A percentile compares a stretch with the other conserved stretches of the same genome.
Evolutionary conservation across 176 grass and related monocot species (phyloP).

Genomic region (Oryza australiensis): DNA sequence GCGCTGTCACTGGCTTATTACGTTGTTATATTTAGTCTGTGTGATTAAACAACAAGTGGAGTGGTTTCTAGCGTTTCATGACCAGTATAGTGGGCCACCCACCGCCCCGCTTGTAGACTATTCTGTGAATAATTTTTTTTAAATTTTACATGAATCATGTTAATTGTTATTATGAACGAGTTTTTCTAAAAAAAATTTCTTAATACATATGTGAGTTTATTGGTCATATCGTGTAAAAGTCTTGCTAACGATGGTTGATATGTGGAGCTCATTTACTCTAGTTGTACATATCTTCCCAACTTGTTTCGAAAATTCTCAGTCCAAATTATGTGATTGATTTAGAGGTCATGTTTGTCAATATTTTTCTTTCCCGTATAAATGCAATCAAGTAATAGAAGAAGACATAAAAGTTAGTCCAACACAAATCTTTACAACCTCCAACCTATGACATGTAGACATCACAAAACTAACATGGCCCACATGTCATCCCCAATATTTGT

Average conservation of each 20-base stretch:
- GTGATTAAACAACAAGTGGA: no score
- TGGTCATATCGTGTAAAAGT: no score
- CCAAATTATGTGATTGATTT: neutral
- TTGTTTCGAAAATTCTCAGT: neutral
- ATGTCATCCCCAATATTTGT: neutral
- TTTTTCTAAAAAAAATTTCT: no score
- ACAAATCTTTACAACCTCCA: neutral
- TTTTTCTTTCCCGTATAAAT: neutral
- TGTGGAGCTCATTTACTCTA: rapidly evolving
- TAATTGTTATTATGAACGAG: no score
- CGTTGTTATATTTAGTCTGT: neutral
- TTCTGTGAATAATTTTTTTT: no score
- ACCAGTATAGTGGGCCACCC: no score
- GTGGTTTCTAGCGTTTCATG: no score
- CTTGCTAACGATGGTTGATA: neutral
- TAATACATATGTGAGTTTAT: no score
- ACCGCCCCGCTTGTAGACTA: no score
- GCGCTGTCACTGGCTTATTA: neutral
- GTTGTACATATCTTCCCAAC: neutral
- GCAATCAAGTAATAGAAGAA: neutral
- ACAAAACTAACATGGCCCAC: neutral
- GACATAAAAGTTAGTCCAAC: neutral
- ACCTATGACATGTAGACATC: neutral
- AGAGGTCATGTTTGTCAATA: neutral
- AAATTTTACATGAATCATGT: no score